Evolutionary conservation across 177 flowering plant species (phyloP), one percentile per base, ranked within the genome.

Genomic region (Tripterygium wilfordii): DNA sequence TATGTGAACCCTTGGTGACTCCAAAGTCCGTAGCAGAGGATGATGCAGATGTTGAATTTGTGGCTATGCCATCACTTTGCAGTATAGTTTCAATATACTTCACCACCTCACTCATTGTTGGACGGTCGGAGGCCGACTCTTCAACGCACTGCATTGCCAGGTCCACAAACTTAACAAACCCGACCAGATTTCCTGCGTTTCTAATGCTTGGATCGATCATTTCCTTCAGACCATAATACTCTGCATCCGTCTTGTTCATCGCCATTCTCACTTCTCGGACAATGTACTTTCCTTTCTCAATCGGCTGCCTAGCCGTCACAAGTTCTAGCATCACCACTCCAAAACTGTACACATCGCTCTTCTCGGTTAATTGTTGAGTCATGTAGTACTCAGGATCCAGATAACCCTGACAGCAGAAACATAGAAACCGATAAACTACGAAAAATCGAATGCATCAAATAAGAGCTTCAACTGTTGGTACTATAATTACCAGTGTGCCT

Each of bases 241-340:
- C 76, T 32, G 51, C 64, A 19, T 74, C 74, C 0, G 31, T 73
- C 66, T 58, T 74, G 39, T 77, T 37, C 69, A 80, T 66, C 41
- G 51, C 56, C 48, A 40, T 53, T 23, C 67, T 48, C 17, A 83
- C 85, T 53, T 80, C 90, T 5, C 90, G 76, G 15, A 86, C 95
- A 9, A 83, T 59, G 61, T 86, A 81, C 57, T 77, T 86, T 1
- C 95, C 95, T 17, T 74, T 80, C 38, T 71, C 78, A 9, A 86
- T 79, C 8, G 95, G 90, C 29, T 71, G 77, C 53, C 44, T 79
- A 7, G 82, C 74, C 1, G 86, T 71, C 48, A 86, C 31, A 5
- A 83, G 63, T 57, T 85, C 95, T 2, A 85, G 77, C 95, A 85
- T 80, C 0, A 85, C 89, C 21, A 85, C 82, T 22, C 95, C 95